Conservation (phyloP, 2,329 filamentous ascomycete genomes). For the Colletotrichum sp. region DNA sequence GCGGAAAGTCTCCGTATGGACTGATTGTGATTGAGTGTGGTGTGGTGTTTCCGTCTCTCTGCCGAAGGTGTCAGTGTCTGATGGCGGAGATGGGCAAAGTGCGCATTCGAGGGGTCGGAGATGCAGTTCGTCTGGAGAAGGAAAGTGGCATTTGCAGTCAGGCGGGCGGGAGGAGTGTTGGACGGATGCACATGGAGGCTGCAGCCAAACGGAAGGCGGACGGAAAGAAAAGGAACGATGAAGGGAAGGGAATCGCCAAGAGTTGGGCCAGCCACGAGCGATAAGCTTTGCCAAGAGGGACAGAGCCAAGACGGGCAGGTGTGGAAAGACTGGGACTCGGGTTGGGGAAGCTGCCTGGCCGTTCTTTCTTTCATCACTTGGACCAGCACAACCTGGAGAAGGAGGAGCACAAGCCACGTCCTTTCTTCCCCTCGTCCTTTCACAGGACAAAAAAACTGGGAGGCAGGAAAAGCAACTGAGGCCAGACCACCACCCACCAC, state of each 20-base stretch:
- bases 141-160: neutral
- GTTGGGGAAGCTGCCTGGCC: neutral
- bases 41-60: neutral
- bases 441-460: neutral
- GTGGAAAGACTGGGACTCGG: conserved; percentile 19
- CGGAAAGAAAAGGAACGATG: neutral
- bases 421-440: neutral
- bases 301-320: conserved; percentile 24
- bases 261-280: conserved; percentile 28
- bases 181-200: neutral
- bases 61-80: neutral
- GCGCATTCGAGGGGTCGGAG: neutral
- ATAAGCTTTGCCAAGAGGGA: conserved; percentile 41
- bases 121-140: conserved; percentile 4
- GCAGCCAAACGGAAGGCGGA: neutral
- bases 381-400: neutral
- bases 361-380: neutral
- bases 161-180: neutral
- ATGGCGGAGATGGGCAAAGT: neutral
- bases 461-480: neutral
- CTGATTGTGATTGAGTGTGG: neutral
- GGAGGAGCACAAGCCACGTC: neutral
- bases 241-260: conserved; percentile 12
- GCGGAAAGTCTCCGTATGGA: neutral
- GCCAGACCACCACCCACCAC: neutral